Evolutionary conservation across 805 yeast genomes (phyloP).

Genomic region (Candida pini): DNA sequence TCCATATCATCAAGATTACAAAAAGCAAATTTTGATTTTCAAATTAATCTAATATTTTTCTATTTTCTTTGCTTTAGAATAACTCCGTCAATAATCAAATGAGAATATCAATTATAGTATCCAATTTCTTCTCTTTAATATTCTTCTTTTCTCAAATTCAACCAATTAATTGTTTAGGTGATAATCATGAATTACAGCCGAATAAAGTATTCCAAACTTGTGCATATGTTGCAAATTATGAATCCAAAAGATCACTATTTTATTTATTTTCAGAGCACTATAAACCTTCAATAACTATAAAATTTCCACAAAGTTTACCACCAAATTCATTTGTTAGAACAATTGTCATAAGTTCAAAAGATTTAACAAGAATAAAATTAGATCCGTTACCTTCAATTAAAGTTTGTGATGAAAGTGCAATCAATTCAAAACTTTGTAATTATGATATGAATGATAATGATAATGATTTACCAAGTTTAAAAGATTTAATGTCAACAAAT

Average conservation of each 20-base stretch:
- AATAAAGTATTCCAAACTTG: conserved; percentile 25
- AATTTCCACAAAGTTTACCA: conserved; percentile 8
- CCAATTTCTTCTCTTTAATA: too few species aligned
- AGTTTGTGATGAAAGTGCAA: conserved; percentile 28
- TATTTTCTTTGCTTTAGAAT: too few species aligned
- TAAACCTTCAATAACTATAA: conserved; percentile 17
- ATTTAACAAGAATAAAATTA: conserved; percentile 19
- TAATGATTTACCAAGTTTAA: conserved; percentile 8
- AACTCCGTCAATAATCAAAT: too few species aligned
- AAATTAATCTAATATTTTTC: too few species aligned
- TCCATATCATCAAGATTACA: too few species aligned
- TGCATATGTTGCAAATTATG: conserved; percentile 25
- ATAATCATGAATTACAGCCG: conserved; percentile 15
- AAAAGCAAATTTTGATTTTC: too few species aligned
- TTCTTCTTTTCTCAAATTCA: too few species aligned
- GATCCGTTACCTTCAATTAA: conserved; percentile 20
- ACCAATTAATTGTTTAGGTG: too few species aligned
- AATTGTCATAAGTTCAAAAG: conserved; percentile 19
- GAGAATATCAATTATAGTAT: too few species aligned
- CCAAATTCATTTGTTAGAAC: conserved; percentile 14
- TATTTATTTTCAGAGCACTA: conserved; percentile 14
- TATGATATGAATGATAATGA: conserved; percentile 12
- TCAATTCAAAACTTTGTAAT: conserved; percentile 17
- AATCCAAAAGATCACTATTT: conserved; percentile 11
- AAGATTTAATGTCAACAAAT: conserved; percentile 15